A percentile compares a stretch with the other conserved stretches of the same genome.
Evolutionary conservation across 345 rosid species (phyloP).

Genomic region (Mangifera indica): DNA sequence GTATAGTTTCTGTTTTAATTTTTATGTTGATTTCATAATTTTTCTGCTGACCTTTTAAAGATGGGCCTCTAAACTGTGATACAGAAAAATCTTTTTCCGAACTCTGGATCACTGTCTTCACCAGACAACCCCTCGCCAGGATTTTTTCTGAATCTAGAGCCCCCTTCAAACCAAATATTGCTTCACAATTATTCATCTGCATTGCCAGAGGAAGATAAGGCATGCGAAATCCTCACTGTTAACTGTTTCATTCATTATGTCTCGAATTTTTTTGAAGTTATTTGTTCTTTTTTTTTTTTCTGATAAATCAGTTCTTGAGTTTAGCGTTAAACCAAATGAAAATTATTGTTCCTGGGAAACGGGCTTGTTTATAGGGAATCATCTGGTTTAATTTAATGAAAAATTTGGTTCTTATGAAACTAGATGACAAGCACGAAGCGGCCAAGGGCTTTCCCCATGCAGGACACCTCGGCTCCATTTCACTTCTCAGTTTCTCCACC

Average conservation of each 20-base stretch:
- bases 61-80: neutral
- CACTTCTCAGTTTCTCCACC: slow-evolving; percentile 16
- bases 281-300: neutral
- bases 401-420: neutral
- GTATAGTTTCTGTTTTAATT: slow-evolving; percentile 22
- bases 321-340: neutral
- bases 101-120: slow-evolving; percentile 17
- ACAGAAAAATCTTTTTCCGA: slow-evolving; percentile 42
- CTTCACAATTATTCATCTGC: slow-evolving; percentile 23
- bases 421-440: slow-evolving; percentile 48
- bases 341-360: neutral
- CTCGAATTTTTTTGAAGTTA: neutral
- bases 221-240: neutral
- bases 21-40: neutral
- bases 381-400: neutral
- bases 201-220: slow-evolving; percentile 50
- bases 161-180: slow-evolving; percentile 63
- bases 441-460: slow-evolving; percentile 35
- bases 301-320: neutral
- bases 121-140: slow-evolving; percentile 35
- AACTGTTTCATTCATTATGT: neutral
- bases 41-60: neutral
- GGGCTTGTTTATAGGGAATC: neutral
- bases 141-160: slow-evolving; percentile 42
- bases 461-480: slow-evolving; percentile 26